Base-by-base conservation (phyloP, 106 monocot species). In the Chionographis japonica region DNA sequence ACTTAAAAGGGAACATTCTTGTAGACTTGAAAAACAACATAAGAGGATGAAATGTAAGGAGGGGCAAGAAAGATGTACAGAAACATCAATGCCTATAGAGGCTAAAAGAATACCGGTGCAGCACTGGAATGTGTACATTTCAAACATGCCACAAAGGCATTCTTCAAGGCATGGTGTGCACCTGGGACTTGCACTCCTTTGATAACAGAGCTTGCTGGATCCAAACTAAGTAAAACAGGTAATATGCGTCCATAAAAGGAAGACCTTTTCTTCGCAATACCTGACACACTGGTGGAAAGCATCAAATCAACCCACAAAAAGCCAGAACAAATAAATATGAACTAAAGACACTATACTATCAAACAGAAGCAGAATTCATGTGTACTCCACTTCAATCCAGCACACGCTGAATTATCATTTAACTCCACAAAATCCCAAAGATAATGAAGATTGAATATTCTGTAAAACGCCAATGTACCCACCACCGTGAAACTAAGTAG, bases 41-140 rank as follows among this genome's bases (percentile, higher is more conserved):
- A 56, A 10, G 14, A 17, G 14, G 16, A 9, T 16, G 58, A 27
- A 11, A 19, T 13, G 20, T 4, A 58, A 16, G 58, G 4, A 66
- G 50, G 16, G 40, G 17, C 17, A 67, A 46, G 20, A 40, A 7
- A 27, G 27, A 10, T 71, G n/a, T 17, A 62, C 41, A 54, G 12
- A 61, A 38, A 37, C 19, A 63, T 54, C 55, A 53, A 61, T 67
- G 46, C 41, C 18, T 68, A 52, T 35, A 69, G 40, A 81, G 67
- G 56, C 18, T 40, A 77, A 72, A 78, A 61, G 49, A 42, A 70
- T 92, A 97, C 97, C 82, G 97, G 97, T 66, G 82, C 83, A 68
- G 92, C 97, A 87, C 86, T 87, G 49, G 83, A 82, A 80, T 97
- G 97, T 70, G 92, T 82, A 73, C 97, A 92, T 79, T 92, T 70